Conservation (phyloP, 371 early-diverging fungal species). For the Nematocida minor region DNA sequence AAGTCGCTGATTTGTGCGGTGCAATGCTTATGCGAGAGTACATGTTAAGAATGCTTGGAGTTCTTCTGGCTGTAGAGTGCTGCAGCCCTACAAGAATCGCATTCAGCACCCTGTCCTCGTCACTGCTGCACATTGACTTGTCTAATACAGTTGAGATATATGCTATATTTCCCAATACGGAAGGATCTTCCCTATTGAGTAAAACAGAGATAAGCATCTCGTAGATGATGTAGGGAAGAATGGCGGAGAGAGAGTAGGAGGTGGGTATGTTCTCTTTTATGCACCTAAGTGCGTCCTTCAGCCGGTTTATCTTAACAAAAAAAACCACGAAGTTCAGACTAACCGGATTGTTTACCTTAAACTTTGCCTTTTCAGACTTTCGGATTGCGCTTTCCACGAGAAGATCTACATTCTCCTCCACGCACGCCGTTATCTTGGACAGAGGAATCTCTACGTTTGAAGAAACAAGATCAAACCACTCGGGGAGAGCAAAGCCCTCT, state of each 20-base stretch:
- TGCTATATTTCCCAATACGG: background rate
- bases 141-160: conserved; percentile 10
- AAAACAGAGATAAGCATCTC: background rate
- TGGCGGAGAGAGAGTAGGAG: background rate
- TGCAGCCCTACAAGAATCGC: background rate
- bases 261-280: conserved; percentile 16
- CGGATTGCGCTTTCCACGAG: conserved; percentile 19
- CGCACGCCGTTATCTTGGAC: background rate
- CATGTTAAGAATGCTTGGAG: conserved; percentile 29
- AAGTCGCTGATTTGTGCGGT: conserved; percentile 10
- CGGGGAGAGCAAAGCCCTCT: background rate
- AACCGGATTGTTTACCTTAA: background rate
- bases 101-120: conserved; percentile 23
- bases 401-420: background rate
- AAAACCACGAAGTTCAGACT: background rate
- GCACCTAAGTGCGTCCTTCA: conserved; percentile 16
- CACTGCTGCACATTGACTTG: background rate
- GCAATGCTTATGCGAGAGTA: background rate
- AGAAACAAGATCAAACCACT: background rate
- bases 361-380: background rate
- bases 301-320: conserved; percentile 30
- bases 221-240: conserved; percentile 33
- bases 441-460: background rate
- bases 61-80: background rate
- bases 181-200: background rate